Conservation (phyloP, 495 filamentous ascomycete species). For the Cenococcum geophilum region DNA sequence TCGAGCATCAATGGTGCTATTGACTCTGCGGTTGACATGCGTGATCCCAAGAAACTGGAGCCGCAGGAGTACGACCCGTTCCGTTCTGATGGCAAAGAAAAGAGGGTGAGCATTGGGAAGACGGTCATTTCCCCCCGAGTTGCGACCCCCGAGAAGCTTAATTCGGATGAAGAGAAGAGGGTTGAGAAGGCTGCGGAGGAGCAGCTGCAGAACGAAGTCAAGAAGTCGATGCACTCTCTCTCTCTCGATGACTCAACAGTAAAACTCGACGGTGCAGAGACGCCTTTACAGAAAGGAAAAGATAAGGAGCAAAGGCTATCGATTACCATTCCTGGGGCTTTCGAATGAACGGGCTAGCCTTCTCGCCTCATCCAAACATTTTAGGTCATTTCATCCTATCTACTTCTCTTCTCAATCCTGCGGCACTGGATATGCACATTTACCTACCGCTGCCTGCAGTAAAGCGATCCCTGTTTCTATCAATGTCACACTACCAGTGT, state of each 20-base stretch:
- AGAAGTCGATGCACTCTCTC: constrained; percentile 11
- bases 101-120: constrained; percentile 31
- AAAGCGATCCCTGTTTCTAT: background rate
- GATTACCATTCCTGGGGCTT: constrained; percentile 29
- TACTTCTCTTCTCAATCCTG: no score
- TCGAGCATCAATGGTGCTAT: constrained; percentile 5
- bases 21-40: constrained; percentile 28
- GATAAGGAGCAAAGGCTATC: constrained; percentile 26
- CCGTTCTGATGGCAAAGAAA: constrained; percentile 7
- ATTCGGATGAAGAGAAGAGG: constrained; percentile 20
- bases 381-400: no score
- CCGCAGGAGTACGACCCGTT: constrained; percentile 23
- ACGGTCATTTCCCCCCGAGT: constrained; percentile 19
- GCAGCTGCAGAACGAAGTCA: constrained; percentile 26
- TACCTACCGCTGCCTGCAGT: background rate
- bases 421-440: background rate
- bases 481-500: background rate
- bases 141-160: constrained; percentile 5
- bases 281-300: background rate
- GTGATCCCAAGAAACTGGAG: constrained; percentile 1
- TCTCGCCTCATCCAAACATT: background rate
- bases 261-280: background rate
- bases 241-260: background rate
- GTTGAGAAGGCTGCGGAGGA: constrained; percentile 18
- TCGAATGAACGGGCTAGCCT: constrained; percentile 12